Base-by-base conservation (phyloP, 164 flowering plant species). In the Piper betle region DNA sequence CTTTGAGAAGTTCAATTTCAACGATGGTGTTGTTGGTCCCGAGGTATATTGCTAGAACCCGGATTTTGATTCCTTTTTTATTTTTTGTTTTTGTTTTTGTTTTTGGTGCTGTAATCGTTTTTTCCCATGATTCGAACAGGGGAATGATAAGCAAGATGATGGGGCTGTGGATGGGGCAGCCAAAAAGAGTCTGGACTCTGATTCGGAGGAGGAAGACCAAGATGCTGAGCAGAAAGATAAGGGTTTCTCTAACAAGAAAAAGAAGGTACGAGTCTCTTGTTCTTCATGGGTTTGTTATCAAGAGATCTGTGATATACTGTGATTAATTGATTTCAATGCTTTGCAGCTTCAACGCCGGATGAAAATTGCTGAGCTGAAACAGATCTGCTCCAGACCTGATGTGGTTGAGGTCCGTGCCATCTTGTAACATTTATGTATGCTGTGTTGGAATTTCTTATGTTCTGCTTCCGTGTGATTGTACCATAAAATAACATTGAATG, bases 351-450 rank as follows among this genome's bases (percentile, higher is more conserved):
- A 85, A 68, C 79, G 96, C 9, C 72, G 97, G 56, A 94, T 94
- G 97, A 91, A 88, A 69, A 87, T 94, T 72, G 99, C 96, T 37
- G 97, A 94, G 63, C 74, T 94, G 69, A 94, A 94, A 69, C 97
- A 91, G 73, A 80, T 87, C 20, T 86, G 85, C 63, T 66, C 87
- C 56, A 86, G 85, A 67, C 99, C 97, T 40, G 99, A 94, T 80
- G 96, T 94, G 15, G 97, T 94, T 68, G 99, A 94, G 96, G 99
- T 94, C 72, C 58, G 68, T 37, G 37, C 46, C 13, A 11, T 37
- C 55, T 18, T 19, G 20, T 10, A 17, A 18, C 6, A 3, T 20
- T 54, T 9, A 9, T 0, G 12, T 15, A 6, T 15, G 15, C 3
- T 46, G 50, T 15, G 10, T 46, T 46, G 10, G 50, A 46, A 10